These are phyloP conservation scores for Atractiella rhizophila DNA, from an alignment of 768 basidiomycete genomes.

Conservation along the genomic window DNA sequence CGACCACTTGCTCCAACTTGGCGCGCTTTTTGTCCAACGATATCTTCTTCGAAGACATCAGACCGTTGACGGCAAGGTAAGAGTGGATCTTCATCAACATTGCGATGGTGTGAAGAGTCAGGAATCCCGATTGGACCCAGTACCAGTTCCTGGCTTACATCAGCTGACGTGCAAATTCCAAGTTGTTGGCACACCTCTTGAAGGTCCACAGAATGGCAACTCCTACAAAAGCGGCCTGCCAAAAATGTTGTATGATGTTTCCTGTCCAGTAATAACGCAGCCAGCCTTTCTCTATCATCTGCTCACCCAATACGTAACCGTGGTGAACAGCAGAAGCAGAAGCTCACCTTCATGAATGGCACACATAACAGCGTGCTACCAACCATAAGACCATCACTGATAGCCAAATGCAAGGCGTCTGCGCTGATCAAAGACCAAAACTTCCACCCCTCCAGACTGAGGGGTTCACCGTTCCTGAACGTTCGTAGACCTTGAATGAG, in stretches of 20 bases:
- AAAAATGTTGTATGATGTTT: constrained; percentile 46
- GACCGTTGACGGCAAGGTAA: constrained; percentile 67
- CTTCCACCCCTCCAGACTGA: constrained; percentile 48
- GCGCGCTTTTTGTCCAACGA: constrained; percentile 21
- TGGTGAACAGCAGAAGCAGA: no score
- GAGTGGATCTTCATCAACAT: constrained; percentile 51
- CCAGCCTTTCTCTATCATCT: constrained; percentile 41
- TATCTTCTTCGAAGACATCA: constrained; percentile 30
- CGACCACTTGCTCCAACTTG: constrained; percentile 28
- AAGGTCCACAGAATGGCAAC: constrained; percentile 70
- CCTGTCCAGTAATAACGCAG: constrained; percentile 57
- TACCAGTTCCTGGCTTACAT: constrained; percentile 7
- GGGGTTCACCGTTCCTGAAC: constrained; percentile 30
- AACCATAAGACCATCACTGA: constrained; percentile 63
- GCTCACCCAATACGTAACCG: not conserved
- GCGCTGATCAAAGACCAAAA: constrained; percentile 65
- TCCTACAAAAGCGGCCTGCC: constrained; percentile 49
- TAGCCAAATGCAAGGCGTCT: constrained; percentile 54
- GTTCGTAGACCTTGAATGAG: constrained; percentile 62
- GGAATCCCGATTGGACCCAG: constrained; percentile 11
- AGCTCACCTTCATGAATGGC: constrained; percentile 44
- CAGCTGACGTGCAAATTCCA: constrained; percentile 2
- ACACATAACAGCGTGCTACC: constrained; percentile 47
- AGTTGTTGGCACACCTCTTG: constrained; percentile 40
- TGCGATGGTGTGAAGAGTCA: constrained; percentile 37